A percentile compares a stretch with the other conserved stretches of the same genome.
These are phyloP conservation scores for Lentinula lateritia DNA, from an alignment of 768 basidiomycete species.

Conservation along the genomic window DNA sequence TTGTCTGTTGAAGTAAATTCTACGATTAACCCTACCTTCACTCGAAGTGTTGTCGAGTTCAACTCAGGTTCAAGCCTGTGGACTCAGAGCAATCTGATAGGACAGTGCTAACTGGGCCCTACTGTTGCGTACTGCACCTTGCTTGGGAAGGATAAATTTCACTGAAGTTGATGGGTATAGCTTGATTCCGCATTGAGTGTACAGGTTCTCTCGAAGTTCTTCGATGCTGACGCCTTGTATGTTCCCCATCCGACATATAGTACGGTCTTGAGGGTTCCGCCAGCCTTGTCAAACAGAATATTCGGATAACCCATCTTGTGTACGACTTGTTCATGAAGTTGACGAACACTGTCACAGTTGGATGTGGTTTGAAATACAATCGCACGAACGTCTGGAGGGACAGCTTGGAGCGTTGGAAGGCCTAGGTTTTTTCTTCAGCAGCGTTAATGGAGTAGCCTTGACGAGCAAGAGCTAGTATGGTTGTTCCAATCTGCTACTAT, in stretches of 20 bases:
- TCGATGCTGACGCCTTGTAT: conserved; percentile 36
- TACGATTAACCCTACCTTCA: background rate
- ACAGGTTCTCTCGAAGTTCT: conserved; percentile 31
- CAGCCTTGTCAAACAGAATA: conserved; percentile 49
- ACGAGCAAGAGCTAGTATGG: too few species aligned
- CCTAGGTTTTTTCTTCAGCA: too few species aligned
- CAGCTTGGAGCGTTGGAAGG: conserved; percentile 23
- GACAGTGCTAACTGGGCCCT: too few species aligned
- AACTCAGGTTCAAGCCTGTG: too few species aligned
- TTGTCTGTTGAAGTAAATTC: background rate
- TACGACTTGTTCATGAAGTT: conserved; percentile 37
- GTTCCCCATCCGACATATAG: conserved; percentile 38
- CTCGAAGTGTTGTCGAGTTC: too few species aligned
- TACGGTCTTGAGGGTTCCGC: conserved; percentile 32
- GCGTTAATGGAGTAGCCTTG: too few species aligned
- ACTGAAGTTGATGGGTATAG: conserved; percentile 18
- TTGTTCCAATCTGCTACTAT: too few species aligned
- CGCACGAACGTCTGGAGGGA: conserved; percentile 27
- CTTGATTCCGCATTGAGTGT: conserved; percentile 40
- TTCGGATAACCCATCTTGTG: conserved; percentile 40
- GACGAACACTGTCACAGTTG: conserved; percentile 39
- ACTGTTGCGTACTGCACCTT: too few species aligned
- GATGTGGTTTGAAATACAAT: conserved; percentile 43
- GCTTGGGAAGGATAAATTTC: too few species aligned
- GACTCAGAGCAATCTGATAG: too few species aligned